Evolutionary conservation across 495 filamentous ascomycete genomes (phyloP).

Genomic region (Tuber melanosporum): DNA sequence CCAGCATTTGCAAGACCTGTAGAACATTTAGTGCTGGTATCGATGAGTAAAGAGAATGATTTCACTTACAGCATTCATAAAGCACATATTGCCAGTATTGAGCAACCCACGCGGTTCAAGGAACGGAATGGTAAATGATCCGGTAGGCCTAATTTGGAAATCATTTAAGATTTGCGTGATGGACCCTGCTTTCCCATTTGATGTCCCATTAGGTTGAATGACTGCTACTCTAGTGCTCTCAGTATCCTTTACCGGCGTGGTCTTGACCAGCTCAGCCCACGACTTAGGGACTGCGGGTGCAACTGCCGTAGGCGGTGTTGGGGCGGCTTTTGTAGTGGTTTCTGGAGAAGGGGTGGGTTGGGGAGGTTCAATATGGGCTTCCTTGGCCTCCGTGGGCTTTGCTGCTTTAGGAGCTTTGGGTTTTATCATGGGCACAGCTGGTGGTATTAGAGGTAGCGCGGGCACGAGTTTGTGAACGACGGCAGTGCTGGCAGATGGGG

Average conservation of each 20-base stretch:
- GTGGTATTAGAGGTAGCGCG: constrained; percentile 27
- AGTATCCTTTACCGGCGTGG: constrained; percentile 1
- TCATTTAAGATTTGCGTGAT: constrained; percentile 33
- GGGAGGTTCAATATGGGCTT: constrained; percentile 13
- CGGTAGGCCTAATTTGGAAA: constrained; percentile 27
- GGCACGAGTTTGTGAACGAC: constrained; percentile 25
- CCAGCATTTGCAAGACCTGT: constrained; percentile 84
- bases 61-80: constrained; percentile 91
- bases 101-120: constrained; percentile 90
- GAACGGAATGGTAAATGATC: constrained; percentile 48
- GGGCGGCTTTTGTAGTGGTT: constrained; percentile 2
- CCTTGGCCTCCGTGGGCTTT: constrained; percentile 23
- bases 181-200: constrained; percentile 22
- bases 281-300: constrained; percentile 18
- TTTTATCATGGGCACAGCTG: constrained; percentile 33
- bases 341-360: constrained; percentile 9
- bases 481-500: constrained; percentile 26
- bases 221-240: constrained; percentile 21
- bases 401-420: constrained; percentile 19
- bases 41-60: not conserved
- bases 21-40: constrained; percentile 14
- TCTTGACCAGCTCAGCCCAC: constrained; percentile 41
- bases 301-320: constrained; percentile 7
- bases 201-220: constrained; percentile 30
- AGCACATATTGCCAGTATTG: constrained; percentile 98